phyloP scores from a whole-genome alignment of 371 early-diverging fungal species.

The Amoeboradix gromovi region DNA sequence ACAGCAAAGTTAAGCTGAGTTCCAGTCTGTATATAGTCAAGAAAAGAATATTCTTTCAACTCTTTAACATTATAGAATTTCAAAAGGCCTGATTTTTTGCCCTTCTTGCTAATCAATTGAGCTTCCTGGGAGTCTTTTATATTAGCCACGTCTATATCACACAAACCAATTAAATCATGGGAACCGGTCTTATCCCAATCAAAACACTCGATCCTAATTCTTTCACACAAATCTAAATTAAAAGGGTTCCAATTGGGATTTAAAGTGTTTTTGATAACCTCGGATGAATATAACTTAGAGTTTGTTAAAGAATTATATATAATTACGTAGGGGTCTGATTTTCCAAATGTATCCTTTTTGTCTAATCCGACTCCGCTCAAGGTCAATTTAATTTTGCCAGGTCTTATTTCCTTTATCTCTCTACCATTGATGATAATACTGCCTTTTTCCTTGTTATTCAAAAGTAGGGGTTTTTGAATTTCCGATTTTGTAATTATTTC shows the following conservation, averaged over 20 bases:
- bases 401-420: constrained; percentile 1
- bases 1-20: constrained; percentile 13
- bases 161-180: constrained; percentile 8
- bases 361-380: background rate
- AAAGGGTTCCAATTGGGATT: constrained; percentile 6
- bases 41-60: constrained; percentile 7
- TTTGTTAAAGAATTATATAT: background rate
- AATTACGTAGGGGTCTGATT: constrained; percentile 2
- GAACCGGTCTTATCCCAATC: constrained; percentile 7
- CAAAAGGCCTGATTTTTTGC: constrained; percentile 3
- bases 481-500: background rate
- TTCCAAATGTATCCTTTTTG: constrained; percentile 3
- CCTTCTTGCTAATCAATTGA: constrained; percentile 2
- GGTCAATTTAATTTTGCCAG: background rate
- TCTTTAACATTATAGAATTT: constrained; percentile 1
- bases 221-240: constrained; percentile 3
- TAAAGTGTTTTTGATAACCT: constrained; percentile 7
- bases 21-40: constrained; percentile 20
- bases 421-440: background rate
- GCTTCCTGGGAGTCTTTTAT: constrained; percentile 1
- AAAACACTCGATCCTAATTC: constrained; percentile 4
- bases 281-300: constrained; percentile 3
- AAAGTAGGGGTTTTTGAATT: background rate
- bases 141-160: constrained; percentile 2
- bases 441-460: background rate